Evolutionary conservation across 2,329 filamentous ascomycete species (phyloP), one percentile per base, ranked within the genome.

Genomic region (Cladosporium sp.): DNA sequence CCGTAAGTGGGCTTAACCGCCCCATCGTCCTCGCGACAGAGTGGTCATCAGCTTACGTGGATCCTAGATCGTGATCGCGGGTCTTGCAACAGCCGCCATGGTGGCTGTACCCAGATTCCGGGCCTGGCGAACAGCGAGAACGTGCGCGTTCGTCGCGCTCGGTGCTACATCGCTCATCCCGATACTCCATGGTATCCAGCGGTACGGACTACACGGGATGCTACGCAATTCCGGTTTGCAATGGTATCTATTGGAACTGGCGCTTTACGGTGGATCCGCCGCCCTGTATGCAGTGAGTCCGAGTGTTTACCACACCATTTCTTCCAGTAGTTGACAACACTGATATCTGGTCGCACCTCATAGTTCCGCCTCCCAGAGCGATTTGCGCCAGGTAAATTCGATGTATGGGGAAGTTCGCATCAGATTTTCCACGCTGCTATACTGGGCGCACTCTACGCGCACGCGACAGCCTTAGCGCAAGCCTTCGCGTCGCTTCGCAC

Each of bases 391-490:
- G 90, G 92, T 1, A 83, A 78, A 10, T 96, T 93, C 74, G 94
- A 98, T 78, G 91, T 96, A 62, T 91, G 91, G 86, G 93, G 93
- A 32, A 92, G 88, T 75, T 96, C 92, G 21, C 93, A 97, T 78
- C 93, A 97, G 80, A 90, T 97, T 68, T 97, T 98, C 78, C 94
- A 98, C 80, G 81, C 95, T 28, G 34, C 38, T 8, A 32, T 60
- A 10, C 32, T 60, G 32, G 21, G 34, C 15, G 58, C 58, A 10
- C 11, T 47, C 7, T 60, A 47, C 6, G 14, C 44, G 2, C 44
- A 57, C 12, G 8, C 24, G 44, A 18, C 21, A 8, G 44, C 44
- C 44, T 10, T 47, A 18, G 1, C 10, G 4, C 14, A 47, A 14
- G 10, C 4, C 2, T 47, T 21, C 7, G 21, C 44, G 11, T 18